Conservation (phyloP, 352 stramenopile genomes). For the Pilasporangium apinafurcum region DNA sequence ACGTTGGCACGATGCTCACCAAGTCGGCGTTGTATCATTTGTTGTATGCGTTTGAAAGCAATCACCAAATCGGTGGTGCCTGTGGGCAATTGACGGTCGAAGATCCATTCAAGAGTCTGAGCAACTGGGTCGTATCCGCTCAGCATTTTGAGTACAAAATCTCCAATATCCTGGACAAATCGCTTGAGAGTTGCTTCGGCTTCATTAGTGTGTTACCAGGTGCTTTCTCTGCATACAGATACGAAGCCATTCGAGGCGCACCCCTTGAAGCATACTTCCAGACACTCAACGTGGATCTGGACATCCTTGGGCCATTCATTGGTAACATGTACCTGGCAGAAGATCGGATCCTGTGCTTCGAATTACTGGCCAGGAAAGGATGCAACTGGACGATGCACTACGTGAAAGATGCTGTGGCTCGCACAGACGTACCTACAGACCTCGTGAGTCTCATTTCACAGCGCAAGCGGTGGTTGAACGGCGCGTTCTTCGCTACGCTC, state of each 20-base stretch:
- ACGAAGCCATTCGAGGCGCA: slow-evolving; percentile 72
- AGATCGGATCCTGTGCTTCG: slow-evolving; percentile 82
- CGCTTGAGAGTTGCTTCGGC: slow-evolving; percentile 79
- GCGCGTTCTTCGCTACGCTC: slow-evolving; percentile 82
- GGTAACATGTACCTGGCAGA: slow-evolving; percentile 89
- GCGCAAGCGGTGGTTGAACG: slow-evolving; percentile 85
- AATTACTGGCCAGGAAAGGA: slow-evolving; percentile 74
- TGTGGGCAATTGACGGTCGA: slow-evolving; percentile 81
- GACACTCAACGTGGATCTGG: slow-evolving; percentile 73
- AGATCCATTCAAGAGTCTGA: slow-evolving; percentile 76
- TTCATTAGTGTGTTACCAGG: slow-evolving; percentile 85
- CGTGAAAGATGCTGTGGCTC: slow-evolving; percentile 74
- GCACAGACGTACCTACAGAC: slow-evolving; percentile 78
- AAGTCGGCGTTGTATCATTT: slow-evolving; percentile 75
- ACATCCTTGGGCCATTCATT: slow-evolving; percentile 74
- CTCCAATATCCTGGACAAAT: slow-evolving; percentile 85
- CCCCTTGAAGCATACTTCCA: slow-evolving; percentile 84
- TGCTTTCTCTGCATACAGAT: slow-evolving; percentile 81
- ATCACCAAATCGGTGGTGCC: slow-evolving; percentile 73
- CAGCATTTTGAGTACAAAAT: slow-evolving; percentile 91
- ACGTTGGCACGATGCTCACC: slow-evolving; percentile 81
- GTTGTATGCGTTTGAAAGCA: slow-evolving; percentile 70
- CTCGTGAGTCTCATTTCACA: slow-evolving; percentile 81
- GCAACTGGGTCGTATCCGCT: slow-evolving; percentile 83
- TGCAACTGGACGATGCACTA: slow-evolving; percentile 88